phyloP scores from a whole-genome alignment of 495 filamentous ascomycete species.

The Aspergillus funiculosus region DNA sequence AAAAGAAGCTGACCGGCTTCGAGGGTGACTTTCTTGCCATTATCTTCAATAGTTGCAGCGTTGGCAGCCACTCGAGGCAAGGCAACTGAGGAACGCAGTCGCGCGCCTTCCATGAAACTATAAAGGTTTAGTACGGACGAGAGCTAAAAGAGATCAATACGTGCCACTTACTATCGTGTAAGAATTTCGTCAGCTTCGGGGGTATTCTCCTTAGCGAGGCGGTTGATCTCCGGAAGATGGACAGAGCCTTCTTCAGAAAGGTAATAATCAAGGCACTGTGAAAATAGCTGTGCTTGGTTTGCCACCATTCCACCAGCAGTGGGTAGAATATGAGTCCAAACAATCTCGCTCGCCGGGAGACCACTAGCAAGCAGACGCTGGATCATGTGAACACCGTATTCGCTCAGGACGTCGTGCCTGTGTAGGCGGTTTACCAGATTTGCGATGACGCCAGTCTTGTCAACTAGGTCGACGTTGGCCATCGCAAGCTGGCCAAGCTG shows the following conservation, averaged over 20 bases:
- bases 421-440: slow-evolving; percentile 40
- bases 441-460: slow-evolving; percentile 44
- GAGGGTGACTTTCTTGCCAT: slow-evolving; percentile 35
- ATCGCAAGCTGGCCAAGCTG: slow-evolving; percentile 57
- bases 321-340: slow-evolving; percentile 64
- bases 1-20: slow-evolving; percentile 44
- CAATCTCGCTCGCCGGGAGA: slow-evolving; percentile 56
- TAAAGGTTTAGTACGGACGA: slow-evolving; percentile 15
- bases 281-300: slow-evolving; percentile 66
- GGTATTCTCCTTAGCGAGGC: slow-evolving; percentile 43
- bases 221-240: slow-evolving; percentile 53
- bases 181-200: slow-evolving; percentile 43
- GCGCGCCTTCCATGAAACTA: slow-evolving; percentile 56
- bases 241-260: slow-evolving; percentile 48
- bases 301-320: slow-evolving; percentile 57
- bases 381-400: slow-evolving; percentile 67
- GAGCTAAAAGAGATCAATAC: neutral
- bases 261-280: slow-evolving; percentile 72
- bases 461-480: slow-evolving; percentile 56
- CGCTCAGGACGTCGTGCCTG: slow-evolving; percentile 43
- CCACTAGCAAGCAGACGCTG: slow-evolving; percentile 58
- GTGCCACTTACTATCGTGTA: slow-evolving; percentile 37
- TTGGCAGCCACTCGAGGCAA: slow-evolving; percentile 45
- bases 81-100: slow-evolving; percentile 50
- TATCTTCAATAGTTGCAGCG: slow-evolving; percentile 37